These are phyloP conservation scores for Plantago rigida DNA, from an alignment of 305 asterid species.

Conservation along the genomic window DNA sequence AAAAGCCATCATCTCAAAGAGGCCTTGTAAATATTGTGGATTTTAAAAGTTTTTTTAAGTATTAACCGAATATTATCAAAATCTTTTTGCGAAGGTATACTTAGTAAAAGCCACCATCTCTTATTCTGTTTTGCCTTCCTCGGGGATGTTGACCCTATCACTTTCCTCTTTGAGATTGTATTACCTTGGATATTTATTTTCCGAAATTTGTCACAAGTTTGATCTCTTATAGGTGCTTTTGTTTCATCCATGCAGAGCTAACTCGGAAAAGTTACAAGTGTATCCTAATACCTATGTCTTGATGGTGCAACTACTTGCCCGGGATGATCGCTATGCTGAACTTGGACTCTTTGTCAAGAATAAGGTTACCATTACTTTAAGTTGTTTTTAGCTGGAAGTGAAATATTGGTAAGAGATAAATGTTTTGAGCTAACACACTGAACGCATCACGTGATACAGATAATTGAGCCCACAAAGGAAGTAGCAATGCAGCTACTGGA, in stretches of 20 bases:
- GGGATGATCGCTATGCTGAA: constrained; percentile 66
- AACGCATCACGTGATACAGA: constrained; percentile 37
- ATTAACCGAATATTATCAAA: neutral
- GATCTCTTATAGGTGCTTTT: constrained; percentile 22
- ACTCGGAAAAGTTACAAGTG: constrained; percentile 64
- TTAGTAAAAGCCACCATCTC: neutral
- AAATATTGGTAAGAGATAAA: constrained; percentile 6
- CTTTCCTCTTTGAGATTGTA: constrained; percentile 11
- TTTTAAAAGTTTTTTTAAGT: neutral
- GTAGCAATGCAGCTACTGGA: constrained; percentile 83
- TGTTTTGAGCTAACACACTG: constrained; percentile 22
- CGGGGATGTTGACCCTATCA: constrained; percentile 11
- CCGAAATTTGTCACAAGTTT: constrained; percentile 1
- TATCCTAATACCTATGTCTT: constrained; percentile 54
- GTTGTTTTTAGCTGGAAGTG: constrained; percentile 17
- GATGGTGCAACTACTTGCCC: constrained; percentile 70
- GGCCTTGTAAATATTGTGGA: neutral
- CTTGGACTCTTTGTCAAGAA: constrained; percentile 64
- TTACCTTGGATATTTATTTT: constrained; percentile 10
- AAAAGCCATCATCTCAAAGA: constrained; percentile 6
- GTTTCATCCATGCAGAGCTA: constrained; percentile 47
- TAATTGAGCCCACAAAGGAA: constrained; percentile 85
- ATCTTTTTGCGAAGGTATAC: too few relatives aligned
- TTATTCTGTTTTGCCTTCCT: constrained; percentile 16
- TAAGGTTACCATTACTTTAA: constrained; percentile 45